Percentiles rank a stretch among this genome's conserved stretches.
These are phyloP conservation scores for Pestalotiopsis sp. DNA, from an alignment of 2,329 filamentous ascomycete genomes.

Conservation along the genomic window DNA sequence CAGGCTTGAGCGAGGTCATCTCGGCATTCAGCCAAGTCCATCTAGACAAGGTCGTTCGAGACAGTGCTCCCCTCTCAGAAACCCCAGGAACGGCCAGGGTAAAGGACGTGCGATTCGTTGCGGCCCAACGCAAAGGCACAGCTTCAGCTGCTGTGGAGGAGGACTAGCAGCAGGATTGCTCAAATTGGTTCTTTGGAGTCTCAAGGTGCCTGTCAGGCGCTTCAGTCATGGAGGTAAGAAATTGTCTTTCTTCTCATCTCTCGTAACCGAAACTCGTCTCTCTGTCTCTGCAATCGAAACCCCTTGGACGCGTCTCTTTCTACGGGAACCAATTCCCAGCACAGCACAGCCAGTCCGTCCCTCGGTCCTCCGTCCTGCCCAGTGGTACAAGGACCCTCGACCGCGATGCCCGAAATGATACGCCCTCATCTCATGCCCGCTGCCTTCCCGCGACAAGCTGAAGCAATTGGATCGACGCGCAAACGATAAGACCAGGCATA, in stretches of 20 bases:
- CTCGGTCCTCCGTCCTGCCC: conserved; percentile 15
- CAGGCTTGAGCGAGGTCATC: background rate
- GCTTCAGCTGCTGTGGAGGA: conserved; percentile 1
- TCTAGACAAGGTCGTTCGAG: background rate
- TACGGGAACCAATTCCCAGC: background rate
- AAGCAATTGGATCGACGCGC: background rate
- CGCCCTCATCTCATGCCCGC: background rate
- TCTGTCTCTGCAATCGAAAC: conserved; percentile 2
- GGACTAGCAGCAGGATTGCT: background rate
- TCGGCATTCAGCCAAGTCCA: background rate
- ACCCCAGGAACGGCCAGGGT: background rate
- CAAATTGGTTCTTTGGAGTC: background rate
- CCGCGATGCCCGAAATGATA: background rate
- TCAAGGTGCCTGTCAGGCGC: background rate
- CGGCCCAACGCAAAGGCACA: background rate
- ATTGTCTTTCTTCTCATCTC: conserved; percentile 19
- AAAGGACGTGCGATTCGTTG: background rate
- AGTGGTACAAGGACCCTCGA: conserved; percentile 22
- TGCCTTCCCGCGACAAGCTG: background rate
- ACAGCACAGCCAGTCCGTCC: background rate
- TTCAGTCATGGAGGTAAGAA: conserved; percentile 28
- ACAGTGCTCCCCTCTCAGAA: background rate
- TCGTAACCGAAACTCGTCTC: background rate
- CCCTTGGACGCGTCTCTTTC: background rate
- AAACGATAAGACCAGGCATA: conserved; percentile 23